Percentiles rank a stretch among this genome's conserved stretches.
phyloP scores from a whole-genome alignment of 1,284 basidiomycete species.

The Caloboletus firmus region DNA sequence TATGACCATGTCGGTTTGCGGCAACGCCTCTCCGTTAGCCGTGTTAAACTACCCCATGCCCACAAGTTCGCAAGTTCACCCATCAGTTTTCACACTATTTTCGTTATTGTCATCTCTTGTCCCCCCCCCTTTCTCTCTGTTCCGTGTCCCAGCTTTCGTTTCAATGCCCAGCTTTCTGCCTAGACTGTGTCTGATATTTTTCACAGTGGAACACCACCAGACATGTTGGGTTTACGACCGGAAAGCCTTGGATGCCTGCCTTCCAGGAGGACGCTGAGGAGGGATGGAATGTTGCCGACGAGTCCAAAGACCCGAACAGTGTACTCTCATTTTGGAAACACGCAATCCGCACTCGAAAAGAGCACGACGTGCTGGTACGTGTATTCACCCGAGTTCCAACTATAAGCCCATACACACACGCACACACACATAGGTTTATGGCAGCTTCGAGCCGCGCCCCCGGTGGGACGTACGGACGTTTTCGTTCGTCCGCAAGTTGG shows the following conservation, averaged over 20 bases:
- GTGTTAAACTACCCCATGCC: background rate
- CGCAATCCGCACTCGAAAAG: conserved; percentile 54
- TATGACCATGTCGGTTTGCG: no score
- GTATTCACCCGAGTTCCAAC: no score
- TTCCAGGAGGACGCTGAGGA: conserved; percentile 59
- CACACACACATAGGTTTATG: no score
- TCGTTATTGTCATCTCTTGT: background rate
- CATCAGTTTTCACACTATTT: background rate
- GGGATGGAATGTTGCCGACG: conserved; percentile 56
- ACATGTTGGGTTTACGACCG: conserved; percentile 66
- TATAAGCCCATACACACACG: no score
- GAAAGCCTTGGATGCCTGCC: conserved; percentile 74
- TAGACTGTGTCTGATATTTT: background rate
- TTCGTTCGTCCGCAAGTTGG: no score
- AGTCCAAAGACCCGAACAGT: conserved; percentile 17
- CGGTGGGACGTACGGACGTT: no score
- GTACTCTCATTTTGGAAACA: conserved; percentile 62
- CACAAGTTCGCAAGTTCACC: background rate
- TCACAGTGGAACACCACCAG: conserved; percentile 56
- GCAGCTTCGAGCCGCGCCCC: no score
- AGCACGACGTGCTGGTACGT: conserved; percentile 53
- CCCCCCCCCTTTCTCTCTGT: background rate
- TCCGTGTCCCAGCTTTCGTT: background rate
- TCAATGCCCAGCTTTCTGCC: background rate
- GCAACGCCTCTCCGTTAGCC: background rate